Base-by-base conservation (phyloP, 768 basidiomycete genomes). In the Xerocomus potaroensis region DNA sequence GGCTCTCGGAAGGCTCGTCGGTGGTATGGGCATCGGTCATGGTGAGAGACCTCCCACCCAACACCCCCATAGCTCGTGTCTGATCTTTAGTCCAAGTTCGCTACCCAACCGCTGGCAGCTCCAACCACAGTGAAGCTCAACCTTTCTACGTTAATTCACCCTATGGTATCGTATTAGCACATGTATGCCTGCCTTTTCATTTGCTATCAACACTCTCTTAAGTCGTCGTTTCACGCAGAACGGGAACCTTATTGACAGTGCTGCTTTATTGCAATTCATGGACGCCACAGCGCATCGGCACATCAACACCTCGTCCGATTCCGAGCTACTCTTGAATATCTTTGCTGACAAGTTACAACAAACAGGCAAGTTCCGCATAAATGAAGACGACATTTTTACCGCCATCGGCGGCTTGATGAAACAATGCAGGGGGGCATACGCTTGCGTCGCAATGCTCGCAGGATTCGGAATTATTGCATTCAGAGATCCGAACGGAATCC, bases 111-210 rank as follows among this genome's bases (percentile, higher is more conserved):
- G 96, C 96, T 43, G 96, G 96, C 41, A 92, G 91, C 62, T 96
- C 92, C 48, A 89, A 93, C 48, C 89, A 96, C 56, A 86, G 95
- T 10, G 96, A 99, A 65, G 94, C 96, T 8, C 96, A 99, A 63
- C 96, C 96, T 1, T 99, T 99, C 76, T 99, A 99, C 64, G 96
- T 99, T 58, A 99, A 99, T 72, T 95, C 93, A n/a, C 96, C 96
- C 3, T 99, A 98, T 66, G 96, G 96, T 42, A 95, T 99, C 61
- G 91, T 94, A 51, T 87, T 99, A 63, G 96, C 91, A 16, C 95
- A 99, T 75, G 95, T 94, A 65, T 53, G 85, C 73, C 22, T 37
- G 39, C 40, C 30, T 23, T 36, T 16, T 16, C 23, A 15, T 26
- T 29, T 1, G 18, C 27, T 4, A 22, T 33, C 9, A 22, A 29